These are phyloP conservation scores for Penicillium cataractarum DNA, from an alignment of 495 filamentous ascomycete species.

Conservation along the genomic window DNA sequence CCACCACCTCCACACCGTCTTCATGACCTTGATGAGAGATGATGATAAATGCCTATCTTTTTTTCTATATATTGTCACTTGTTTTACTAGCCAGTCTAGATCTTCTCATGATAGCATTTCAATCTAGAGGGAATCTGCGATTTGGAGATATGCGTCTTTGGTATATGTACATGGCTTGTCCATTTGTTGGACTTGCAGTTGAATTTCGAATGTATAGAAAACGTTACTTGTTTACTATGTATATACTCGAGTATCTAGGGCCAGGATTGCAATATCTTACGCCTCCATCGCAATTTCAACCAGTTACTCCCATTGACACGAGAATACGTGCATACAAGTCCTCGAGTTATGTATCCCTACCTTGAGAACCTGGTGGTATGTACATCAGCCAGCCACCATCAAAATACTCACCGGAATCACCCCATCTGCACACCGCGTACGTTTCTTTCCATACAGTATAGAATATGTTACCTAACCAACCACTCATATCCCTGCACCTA, in stretches of 20 bases:
- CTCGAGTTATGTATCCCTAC: not conserved
- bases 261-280: not conserved
- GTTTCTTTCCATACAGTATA: not conserved
- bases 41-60: constrained; percentile 51
- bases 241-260: not conserved
- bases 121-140: constrained; percentile 38
- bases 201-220: not conserved
- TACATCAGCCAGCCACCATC: constrained; percentile 4
- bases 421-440: not conserved
- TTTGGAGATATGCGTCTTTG: constrained; percentile 18
- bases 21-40: constrained; percentile 59
- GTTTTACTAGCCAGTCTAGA: constrained; percentile 48
- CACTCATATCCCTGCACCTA: not conserved
- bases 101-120: constrained; percentile 43
- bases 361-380: not conserved
- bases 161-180: not conserved
- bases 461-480: not conserved
- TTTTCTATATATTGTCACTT: constrained; percentile 28
- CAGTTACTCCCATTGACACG: not conserved
- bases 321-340: constrained; percentile 1
- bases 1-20: constrained; percentile 56
- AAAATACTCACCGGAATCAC: constrained; percentile 1
- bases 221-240: not conserved
- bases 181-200: not conserved
- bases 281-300: not conserved